A percentile compares a stretch with the other conserved stretches of the same genome.
phyloP scores from a whole-genome alignment of 768 basidiomycete species.

The Tephrocybe sp. region DNA sequence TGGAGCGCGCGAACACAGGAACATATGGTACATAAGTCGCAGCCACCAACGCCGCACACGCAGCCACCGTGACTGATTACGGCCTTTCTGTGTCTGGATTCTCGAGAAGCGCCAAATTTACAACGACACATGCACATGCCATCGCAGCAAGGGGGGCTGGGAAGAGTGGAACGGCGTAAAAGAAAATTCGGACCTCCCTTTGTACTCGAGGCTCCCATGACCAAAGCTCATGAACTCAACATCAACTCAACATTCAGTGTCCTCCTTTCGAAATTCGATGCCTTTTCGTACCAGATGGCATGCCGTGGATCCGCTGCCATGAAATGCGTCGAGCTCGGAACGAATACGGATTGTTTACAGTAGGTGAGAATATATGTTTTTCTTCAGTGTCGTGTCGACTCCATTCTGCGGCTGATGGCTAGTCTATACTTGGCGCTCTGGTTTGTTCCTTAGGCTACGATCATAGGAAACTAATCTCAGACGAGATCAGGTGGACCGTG shows the following conservation, averaged over 20 bases:
- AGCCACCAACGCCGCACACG: too few relatives aligned
- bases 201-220: not conserved
- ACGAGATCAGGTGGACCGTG: not conserved
- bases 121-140: not conserved
- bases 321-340: conserved; percentile 5
- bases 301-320: conserved; percentile 12
- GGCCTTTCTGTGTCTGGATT: too few relatives aligned
- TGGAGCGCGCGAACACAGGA: too few relatives aligned
- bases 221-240: too few relatives aligned
- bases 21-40: too few relatives aligned
- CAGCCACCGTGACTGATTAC: too few relatives aligned
- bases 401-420: not conserved
- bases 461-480: conserved; percentile 1
- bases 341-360: not conserved
- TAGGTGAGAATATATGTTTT: not conserved
- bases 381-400: too few relatives aligned
- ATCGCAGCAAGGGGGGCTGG: not conserved
- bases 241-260: not conserved
- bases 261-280: not conserved
- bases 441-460: conserved; percentile 3
- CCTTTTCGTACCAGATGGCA: not conserved
- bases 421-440: not conserved
- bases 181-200: not conserved
- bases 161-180: not conserved
- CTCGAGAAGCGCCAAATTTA: too few relatives aligned